Evolutionary conservation across 805 yeast species (phyloP).

Genomic region (Lachancea sp.): DNA sequence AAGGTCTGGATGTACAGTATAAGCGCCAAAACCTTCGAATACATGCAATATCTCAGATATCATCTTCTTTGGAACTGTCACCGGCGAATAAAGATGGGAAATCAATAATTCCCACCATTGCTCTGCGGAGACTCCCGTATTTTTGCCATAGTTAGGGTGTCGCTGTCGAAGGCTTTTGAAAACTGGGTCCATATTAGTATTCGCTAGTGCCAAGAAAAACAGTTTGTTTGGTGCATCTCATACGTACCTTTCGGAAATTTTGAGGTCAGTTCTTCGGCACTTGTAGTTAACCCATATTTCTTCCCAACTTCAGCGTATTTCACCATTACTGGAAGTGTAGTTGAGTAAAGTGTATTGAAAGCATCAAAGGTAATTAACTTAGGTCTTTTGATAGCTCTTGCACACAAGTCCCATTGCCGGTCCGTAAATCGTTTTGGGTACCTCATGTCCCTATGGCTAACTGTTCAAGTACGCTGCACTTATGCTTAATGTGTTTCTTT

Average conservation of each 20-base stretch:
- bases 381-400: conserved; percentile 26
- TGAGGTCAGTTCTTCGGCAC: conserved; percentile 22
- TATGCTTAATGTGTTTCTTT: background rate
- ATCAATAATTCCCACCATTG: conserved; percentile 59
- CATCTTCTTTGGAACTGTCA: conserved; percentile 32
- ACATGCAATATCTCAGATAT: conserved; percentile 40
- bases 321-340: conserved; percentile 46
- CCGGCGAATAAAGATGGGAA: conserved; percentile 37
- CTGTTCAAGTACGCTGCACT: no score
- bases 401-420: conserved; percentile 1
- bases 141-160: conserved; percentile 62
- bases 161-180: conserved; percentile 34
- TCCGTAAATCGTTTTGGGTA: conserved; percentile 2
- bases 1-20: conserved; percentile 49
- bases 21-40: conserved; percentile 49
- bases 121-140: conserved; percentile 27
- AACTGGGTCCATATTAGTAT: conserved; percentile 10
- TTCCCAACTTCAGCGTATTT: conserved; percentile 47
- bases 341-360: conserved; percentile 58
- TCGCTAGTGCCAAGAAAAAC: background rate
- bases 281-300: conserved; percentile 37
- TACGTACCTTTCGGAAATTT: conserved; percentile 24
- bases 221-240: background rate
- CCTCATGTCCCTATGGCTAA: background rate
- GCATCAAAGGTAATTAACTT: conserved; percentile 58